Base-by-base conservation (phyloP, 768 basidiomycete genomes). In the Tulasnella sp. region DNA sequence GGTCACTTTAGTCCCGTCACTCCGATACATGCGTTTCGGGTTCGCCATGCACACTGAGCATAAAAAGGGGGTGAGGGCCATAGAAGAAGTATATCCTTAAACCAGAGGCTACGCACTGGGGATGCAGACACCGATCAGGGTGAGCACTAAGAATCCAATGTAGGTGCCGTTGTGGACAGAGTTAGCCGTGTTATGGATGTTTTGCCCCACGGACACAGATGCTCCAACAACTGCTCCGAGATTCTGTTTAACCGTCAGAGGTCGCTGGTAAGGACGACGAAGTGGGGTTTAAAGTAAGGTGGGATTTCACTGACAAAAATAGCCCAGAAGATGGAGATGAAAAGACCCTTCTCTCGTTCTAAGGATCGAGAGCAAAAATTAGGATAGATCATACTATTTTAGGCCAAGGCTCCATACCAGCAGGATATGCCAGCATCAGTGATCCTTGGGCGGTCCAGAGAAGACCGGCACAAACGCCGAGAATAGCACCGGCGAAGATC, bases 361-460 rank as follows among this genome's bases (percentile, higher is more conserved):
- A 41, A 30, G 29, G 32, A 15, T n/a, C 19, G 3, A n/a, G 23
- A 2, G 15, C 1, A 19, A 11, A 11, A 63, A 64, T 30, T 8
- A 41, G 19, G 27, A n/a, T 15, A 15, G 38, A 52, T 3, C 11
- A 55, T 24, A 7, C 19, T n/a, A 47, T 26, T 1, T 2, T 10
- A 51, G 17, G 49, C n/a, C 3, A 26, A 61, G 26, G 48, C 30
- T 0, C 43, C 65, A 29, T 56, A 65, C 67, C 68, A 0, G 85
- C 88, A 0, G 88, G 85, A 69, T 91, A 91, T 3, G 86, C 80
- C 70, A 92, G 72, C 82, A 90, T 89, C 61, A 91, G 73, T 17
- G 81, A 83, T n/a, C 87, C 89, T 34, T 63, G 62, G 2, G 62
- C 62, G 9, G 77, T 74, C 80, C 80, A 82, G 23, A 81, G 68